Evolutionary conservation across 1,284 basidiomycete genomes (phyloP), one percentile per base, ranked within the genome.

Genomic region (Meira miltonrushii): DNA sequence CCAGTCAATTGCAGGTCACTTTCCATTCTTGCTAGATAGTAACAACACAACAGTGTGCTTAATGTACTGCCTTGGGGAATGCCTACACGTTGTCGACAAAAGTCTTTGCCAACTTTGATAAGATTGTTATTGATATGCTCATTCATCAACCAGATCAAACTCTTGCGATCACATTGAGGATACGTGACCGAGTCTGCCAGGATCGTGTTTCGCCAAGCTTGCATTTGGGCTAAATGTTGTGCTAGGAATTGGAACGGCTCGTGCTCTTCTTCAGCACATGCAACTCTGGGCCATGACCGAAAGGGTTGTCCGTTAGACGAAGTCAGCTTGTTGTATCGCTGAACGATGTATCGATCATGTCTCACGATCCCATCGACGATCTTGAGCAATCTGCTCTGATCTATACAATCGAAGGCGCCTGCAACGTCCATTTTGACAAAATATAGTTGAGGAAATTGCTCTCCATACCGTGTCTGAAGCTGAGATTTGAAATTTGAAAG

Each of bases 401-500:
- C 87, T 64, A 98, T 97, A 0, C 89, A 92, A 79, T 99, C 95
- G 81, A 97, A 99, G 62, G 92, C 95, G 0, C 92, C 88, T 62
- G 88, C 87, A 13, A 98, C 90, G 74, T 99, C 95, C 33, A 95
- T 86, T 78, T 98, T 98, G 62, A 93, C 92, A 72, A 98, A 94
- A 77, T 92, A 97, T n/a, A 66, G 54, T 67, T 51, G 2, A 17
- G 19, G 55, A 15, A 41, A 17, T 8, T 15, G 13, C 4, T 43
- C 49, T 39, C 54, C 59, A 54, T 44, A 8, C 21, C 25, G 46
- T 3, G 12, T 8, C 41, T 64, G 46, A 0, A 23, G 55, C 39
- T 44, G 21, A 44, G 19, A 23, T 44, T 65, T 64, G 62, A 66
- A 68, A 28, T n/a, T 39, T 39, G 63, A 62, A n/a, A 69, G 56